A percentile compares a stretch with the other conserved stretches of the same genome.
phyloP scores from a whole-genome alignment of 192 early-diverging fungal species.

The Phlyctochytrium bullatum region DNA sequence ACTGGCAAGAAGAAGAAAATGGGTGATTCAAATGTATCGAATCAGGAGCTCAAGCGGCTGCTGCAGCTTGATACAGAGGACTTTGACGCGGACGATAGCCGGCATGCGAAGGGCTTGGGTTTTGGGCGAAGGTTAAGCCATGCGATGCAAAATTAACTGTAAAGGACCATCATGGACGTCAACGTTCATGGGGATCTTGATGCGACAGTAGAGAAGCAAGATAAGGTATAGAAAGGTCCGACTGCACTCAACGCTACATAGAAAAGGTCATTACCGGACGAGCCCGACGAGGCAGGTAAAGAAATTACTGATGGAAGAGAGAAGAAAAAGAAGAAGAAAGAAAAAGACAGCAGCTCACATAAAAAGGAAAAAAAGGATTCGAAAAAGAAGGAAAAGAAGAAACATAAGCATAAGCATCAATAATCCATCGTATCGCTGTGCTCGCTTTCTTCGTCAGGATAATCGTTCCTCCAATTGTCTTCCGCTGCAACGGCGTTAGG shows the following conservation, averaged over 20 bases:
- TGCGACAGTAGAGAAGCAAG: slow-evolving; percentile 16
- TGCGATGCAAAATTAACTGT: slow-evolving; percentile 4
- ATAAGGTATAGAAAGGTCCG: slow-evolving; percentile 2
- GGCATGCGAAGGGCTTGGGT: slow-evolving; percentile 30
- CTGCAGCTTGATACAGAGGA: slow-evolving; percentile 28
- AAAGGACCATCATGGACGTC: slow-evolving; percentile 16
- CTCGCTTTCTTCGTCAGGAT: too few relatives aligned
- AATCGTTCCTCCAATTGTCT: too few relatives aligned
- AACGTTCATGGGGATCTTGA: neutral
- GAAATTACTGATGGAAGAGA: slow-evolving; percentile 16
- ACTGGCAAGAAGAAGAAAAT: slow-evolving; percentile 13
- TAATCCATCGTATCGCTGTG: too few relatives aligned
- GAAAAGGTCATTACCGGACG: neutral
- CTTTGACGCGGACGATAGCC: slow-evolving; percentile 9
- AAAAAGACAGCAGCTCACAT: slow-evolving; percentile 34
- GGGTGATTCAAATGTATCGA: slow-evolving; percentile 14
- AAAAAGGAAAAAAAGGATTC: slow-evolving; percentile 27
- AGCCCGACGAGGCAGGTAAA: slow-evolving; percentile 16
- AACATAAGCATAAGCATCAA: neutral
- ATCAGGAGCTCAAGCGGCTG: slow-evolving; percentile 32
- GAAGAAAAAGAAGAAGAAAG: slow-evolving; percentile 29
- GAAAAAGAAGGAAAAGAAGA: slow-evolving; percentile 30
- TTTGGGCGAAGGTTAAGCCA: slow-evolving; percentile 16
- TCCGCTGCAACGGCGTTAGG: too few relatives aligned
- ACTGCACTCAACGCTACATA: neutral